Conservation (phyloP, 805 yeast species). For the Hanseniaspora guilliermondii region DNA sequence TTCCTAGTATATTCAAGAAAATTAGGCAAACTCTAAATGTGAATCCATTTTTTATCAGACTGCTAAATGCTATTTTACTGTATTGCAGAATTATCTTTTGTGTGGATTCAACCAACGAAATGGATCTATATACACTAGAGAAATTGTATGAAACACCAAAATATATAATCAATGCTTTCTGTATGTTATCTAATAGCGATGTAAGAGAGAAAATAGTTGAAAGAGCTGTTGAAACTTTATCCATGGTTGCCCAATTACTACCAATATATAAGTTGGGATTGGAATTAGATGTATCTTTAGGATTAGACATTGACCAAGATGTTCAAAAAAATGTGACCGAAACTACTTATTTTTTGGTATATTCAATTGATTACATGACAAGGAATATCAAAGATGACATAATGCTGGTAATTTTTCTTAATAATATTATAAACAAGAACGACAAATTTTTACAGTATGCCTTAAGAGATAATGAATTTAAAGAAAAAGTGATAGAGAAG, state of each 20-base stretch:
- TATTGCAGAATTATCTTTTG: conserved; percentile 2
- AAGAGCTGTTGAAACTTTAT: not conserved
- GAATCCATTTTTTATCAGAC: not conserved
- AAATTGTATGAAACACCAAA: not conserved
- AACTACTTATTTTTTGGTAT: not conserved
- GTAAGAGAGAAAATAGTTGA: not conserved
- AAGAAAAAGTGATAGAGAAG: not conserved
- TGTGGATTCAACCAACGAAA: not conserved
- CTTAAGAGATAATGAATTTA: not conserved
- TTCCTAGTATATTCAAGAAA: not conserved
- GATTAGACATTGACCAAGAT: not conserved
- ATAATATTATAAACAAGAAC: conserved; percentile 6
- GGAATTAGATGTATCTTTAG: not conserved
- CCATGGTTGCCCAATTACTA: not conserved
- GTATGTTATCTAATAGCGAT: not conserved
- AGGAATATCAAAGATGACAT: not conserved
- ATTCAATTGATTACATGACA: not conserved
- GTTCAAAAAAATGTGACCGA: not conserved
- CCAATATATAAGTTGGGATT: conserved; percentile 2
- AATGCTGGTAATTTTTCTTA: conserved; percentile 1
- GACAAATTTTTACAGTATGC: conserved; percentile 12
- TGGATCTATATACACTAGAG: not conserved
- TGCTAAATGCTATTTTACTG: conserved; percentile 4
- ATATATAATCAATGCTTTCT: not conserved
- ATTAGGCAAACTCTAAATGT: not conserved